Evolutionary conservation across 768 basidiomycete genomes (phyloP), one percentile per base, ranked within the genome.

Genomic region (Tremella fuciformis): DNA sequence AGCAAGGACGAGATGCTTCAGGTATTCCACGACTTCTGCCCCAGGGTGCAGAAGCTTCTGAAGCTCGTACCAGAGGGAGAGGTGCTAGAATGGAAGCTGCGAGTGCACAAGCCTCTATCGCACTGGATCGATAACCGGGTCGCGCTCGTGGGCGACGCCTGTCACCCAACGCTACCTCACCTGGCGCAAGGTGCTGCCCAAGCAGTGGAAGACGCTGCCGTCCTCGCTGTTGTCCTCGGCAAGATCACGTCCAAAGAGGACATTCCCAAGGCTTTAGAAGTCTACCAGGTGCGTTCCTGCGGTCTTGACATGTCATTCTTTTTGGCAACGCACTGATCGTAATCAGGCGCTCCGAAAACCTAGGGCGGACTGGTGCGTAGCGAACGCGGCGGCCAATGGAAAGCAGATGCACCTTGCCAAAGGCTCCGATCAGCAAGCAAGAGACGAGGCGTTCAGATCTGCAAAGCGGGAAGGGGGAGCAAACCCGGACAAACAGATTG

Each of bases 121-220:
- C 76, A 71, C 9, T 82, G 80, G 80, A 68, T 81, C n/a, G 70
- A 74, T 16, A 67, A 71, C 2, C 60, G 70, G 29, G 62, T 76
- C 8, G 76, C 77, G 9, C 66, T 78, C 26, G 58, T 78, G n/a
- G 79, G 79, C 8, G 79, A 80, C 49, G 76, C 79, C 1, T 78
- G 76, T 38, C 80, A 80, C 64, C 70, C 77, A 0, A 75, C 75
- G 4, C 61, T 78, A 3, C 77, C 77, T 1, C 76, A 74, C 60
- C 47, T 76, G 15, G 73, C 73, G 4, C 75, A 79, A 61, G 80
- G 80, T 4, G 80, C 79, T 4, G 76, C 80, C 1, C 78, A 80
- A 50, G 80, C 79, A 0, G 74, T 80, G 18, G 80, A 81, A 56
- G 80, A 81, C 55, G 79, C 70, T 1, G 76, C 77, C 0, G 74